Base-by-base conservation (phyloP, 2,329 filamentous ascomycete species). In the Cladophialophora chaetospira region DNA sequence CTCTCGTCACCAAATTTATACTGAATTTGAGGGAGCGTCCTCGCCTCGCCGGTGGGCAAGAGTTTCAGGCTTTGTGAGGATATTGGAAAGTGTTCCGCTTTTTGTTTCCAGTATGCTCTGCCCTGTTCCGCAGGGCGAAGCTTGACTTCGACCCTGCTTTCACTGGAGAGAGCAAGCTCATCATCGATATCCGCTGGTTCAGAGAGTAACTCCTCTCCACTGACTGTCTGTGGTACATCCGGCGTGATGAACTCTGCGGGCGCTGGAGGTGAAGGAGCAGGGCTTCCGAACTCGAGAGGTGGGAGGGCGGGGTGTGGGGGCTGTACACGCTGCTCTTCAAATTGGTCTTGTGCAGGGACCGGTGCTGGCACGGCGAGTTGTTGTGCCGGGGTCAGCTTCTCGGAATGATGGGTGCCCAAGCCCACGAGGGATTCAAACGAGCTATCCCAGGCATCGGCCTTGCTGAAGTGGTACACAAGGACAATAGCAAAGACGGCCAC, bases 1-100 rank as follows among this genome's bases (percentile, higher is more conserved):
- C 83, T 78, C 71, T 96, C 91, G 28, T 77, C 70, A n/a, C 74
- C 77, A 68, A 96, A 95, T 2, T 76, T 72, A 69, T 85, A 80
- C 71, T 97, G 94, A 47, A 97, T 86, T 65, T 79, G 83, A 1
- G 91, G 90, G 13, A 97, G 87, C 2, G 79, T 65, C 67, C 84
- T 86, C 2, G 90, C 81, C 23, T 80, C 79, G 38, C 85, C 89
- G 1, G 84, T 87, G 1, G 94, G 94, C 26, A 97, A 79, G 42
- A 79, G 78, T 56, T 92, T 91, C 53, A 96, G 77, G 15, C 88
- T 86, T 56, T 85, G 82, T 2, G 80, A 73, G 5, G 85, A 77
- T 2, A 97, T 74, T 0, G 94, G 92, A 73, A 89, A 97, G 68
- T 88, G 81, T 70, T 96, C 91, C 2, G 79, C 75, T 61, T 83